Percentiles rank a stretch among this genome's conserved stretches.
Conservation (phyloP, 805 yeast genomes). For the Candida patagonica region DNA sequence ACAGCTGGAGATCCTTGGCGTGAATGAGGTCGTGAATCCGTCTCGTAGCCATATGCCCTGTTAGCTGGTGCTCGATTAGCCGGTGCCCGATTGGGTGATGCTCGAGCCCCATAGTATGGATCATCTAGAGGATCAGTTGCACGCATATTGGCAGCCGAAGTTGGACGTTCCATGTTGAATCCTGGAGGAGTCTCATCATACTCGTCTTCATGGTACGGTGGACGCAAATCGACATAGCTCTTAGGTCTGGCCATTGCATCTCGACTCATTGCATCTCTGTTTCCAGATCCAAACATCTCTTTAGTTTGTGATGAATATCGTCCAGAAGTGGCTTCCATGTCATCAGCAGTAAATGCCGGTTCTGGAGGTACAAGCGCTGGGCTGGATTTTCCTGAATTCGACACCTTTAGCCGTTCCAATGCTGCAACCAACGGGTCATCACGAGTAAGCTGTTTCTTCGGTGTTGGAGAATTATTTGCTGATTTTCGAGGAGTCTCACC, state of each 20-base stretch:
- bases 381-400: neutral
- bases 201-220: neutral
- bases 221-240: conserved; percentile 15
- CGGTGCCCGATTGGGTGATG: conserved; percentile 15
- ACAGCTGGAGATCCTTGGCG: too few species aligned
- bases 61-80: too few species aligned
- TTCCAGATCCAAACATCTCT: conserved; percentile 15
- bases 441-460: conserved; percentile 16
- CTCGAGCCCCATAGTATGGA: too few species aligned
- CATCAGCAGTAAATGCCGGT: conserved; percentile 30
- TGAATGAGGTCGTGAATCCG: too few species aligned
- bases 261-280: too few species aligned
- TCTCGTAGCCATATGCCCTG: too few species aligned
- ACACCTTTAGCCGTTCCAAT: conserved; percentile 33
- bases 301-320: conserved; percentile 21
- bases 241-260: conserved; percentile 19
- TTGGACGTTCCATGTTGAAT: too few species aligned
- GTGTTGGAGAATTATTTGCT: conserved; percentile 11
- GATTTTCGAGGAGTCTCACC: conserved; percentile 1
- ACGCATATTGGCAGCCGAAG: too few species aligned
- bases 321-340: conserved; percentile 31
- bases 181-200: neutral
- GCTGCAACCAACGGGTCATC: conserved; percentile 50
- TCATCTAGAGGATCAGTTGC: too few species aligned
- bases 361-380: conserved; percentile 22